Conservation (phyloP, 1,284 basidiomycete species). For the Apiotrichum sp. region DNA sequence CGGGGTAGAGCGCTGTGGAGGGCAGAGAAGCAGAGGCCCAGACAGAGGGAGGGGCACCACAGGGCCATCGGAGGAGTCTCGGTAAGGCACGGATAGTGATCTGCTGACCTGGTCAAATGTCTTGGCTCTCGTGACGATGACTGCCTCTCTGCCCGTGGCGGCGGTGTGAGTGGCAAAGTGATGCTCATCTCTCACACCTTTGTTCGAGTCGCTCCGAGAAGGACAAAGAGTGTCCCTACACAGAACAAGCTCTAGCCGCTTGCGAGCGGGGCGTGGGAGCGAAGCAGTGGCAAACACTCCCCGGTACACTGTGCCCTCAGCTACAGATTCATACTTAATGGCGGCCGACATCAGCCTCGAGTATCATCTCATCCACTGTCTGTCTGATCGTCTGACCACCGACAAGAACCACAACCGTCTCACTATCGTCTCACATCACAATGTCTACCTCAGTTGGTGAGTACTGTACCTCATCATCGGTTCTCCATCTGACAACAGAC, state of each 20-base stretch:
- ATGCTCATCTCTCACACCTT: background rate
- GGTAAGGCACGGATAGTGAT: background rate
- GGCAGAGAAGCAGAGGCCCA: too few species aligned
- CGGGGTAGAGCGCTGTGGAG: too few species aligned
- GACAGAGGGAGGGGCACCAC: too few species aligned
- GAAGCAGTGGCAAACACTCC: background rate
- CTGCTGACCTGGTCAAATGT: background rate
- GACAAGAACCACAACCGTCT: too few species aligned
- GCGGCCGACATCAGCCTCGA: background rate
- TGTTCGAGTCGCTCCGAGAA: background rate
- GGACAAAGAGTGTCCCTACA: too few species aligned
- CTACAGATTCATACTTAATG: too few species aligned
- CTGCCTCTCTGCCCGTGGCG: background rate
- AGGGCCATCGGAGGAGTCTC: too few species aligned
- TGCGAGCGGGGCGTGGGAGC: background rate
- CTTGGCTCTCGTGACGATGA: background rate
- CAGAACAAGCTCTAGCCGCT: background rate
- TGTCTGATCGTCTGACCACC: too few species aligned
- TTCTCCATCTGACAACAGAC: background rate
- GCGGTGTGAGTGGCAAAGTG: background rate
- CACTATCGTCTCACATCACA: background rate
- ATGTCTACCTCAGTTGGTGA: too few species aligned
- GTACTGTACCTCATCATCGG: too few species aligned
- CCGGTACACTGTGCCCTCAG: too few species aligned
- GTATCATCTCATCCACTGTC: background rate